Conservation (phyloP, 257 asterid genomes). For the Plantago ovata region DNA sequence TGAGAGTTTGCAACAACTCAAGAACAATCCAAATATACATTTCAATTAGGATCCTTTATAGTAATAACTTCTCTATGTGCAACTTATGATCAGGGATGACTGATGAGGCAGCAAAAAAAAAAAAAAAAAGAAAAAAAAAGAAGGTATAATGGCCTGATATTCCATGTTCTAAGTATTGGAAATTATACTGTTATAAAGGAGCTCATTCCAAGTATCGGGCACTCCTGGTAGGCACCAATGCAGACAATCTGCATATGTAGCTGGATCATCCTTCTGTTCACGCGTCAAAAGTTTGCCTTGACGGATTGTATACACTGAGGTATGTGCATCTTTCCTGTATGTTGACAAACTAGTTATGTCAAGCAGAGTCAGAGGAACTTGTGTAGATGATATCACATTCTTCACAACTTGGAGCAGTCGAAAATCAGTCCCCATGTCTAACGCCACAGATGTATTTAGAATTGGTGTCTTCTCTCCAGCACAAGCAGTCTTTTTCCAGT, state of each 20-base stretch:
- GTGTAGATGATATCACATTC: constrained; percentile 21
- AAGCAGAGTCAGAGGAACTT: constrained; percentile 24
- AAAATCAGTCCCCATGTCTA: constrained; percentile 36
- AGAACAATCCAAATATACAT: no score
- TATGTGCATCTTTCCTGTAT: constrained; percentile 53
- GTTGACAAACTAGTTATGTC: constrained; percentile 45
- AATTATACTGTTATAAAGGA: constrained; percentile 39
- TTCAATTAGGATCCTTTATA: no score
- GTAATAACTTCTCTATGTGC: no score
- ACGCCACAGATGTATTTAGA: constrained; percentile 24
- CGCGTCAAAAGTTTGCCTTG: constrained; percentile 43
- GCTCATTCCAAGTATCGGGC: constrained; percentile 47
- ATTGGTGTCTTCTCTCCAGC: constrained; percentile 40
- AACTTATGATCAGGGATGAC: no score
- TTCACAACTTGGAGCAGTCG: constrained; percentile 27
- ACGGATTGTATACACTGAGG: constrained; percentile 41
- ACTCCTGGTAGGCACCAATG: constrained; percentile 57
- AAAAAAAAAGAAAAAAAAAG: no score
- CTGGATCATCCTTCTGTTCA: constrained; percentile 41
- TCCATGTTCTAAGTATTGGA: constrained; percentile 25
- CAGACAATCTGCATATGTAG: constrained; percentile 41
- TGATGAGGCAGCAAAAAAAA: no score
- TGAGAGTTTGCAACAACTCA: no score
- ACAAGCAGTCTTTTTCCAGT: constrained; percentile 36
- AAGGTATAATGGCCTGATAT: not conserved